Evolutionary conservation across 345 rosid species (phyloP), one percentile per base, ranked within the genome.

Genomic region (Xanthoceras sorbifolium): DNA sequence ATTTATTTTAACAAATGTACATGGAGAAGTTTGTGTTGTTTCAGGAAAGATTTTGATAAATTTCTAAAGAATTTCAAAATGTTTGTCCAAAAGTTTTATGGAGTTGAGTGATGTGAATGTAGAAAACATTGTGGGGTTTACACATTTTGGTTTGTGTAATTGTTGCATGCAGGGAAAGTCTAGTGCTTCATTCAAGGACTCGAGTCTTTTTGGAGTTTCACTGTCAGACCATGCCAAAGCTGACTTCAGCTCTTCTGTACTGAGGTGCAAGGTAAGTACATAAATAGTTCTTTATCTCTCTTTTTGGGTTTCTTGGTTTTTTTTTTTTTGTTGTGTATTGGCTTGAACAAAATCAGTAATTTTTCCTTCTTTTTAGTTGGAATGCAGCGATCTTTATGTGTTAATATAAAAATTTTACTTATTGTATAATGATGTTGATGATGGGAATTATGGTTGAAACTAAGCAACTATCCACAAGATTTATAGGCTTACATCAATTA

Each of bases 131-230:
- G 0, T 75, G 71, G 52, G 40, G 52, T 65, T 82, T 72, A 75
- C 55, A 44, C 62, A 36, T 15, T 5, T 26, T 69, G 15, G 71
- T 74, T n/a, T 15, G 46, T 61, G 14, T 28, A 3, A 44, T 68
- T 22, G 22, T 63, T 77, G 22, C 17, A 46, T 79, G 78, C 93
- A 94, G 97, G 97, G 85, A 1, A 92, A 89, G 44, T 57, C 71
- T 26, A 67, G 81, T 76, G 85, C 88, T 15, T 89, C 91, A 17
- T 87, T 85, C 74, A 91, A 90, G 86, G 97, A 90, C 52, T 93
- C 94, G 11, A 84, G 84, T 71, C 79, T 95, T 8, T 93, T 93
- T 72, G 98, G 98, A 44, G 89, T 86, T 78, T 89, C 98, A 71
- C 66, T 93, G 15, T 82, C 87, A 5, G 97, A 89, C 70, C 85